Base-by-base conservation (phyloP, 2,329 filamentous ascomycete genomes). In the Nemania sp. region DNA sequence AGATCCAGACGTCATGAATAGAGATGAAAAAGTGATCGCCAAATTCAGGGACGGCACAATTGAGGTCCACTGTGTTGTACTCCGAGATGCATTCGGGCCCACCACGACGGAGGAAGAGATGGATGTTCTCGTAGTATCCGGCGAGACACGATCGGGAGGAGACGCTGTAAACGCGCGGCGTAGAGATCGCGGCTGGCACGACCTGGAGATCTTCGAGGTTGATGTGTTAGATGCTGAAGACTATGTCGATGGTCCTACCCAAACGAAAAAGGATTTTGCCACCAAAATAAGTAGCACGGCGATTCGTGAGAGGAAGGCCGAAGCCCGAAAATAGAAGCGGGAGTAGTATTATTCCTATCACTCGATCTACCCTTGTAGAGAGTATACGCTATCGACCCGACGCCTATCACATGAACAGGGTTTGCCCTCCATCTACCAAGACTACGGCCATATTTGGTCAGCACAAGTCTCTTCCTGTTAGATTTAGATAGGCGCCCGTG, bases 241-340 rank as follows among this genome's bases (percentile, higher is more conserved):
- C 60, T 82, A 84, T 51, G 80, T 83, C n/a, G 81, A 83, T 1
- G 75, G 74, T 49, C 77, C 73, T 45, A 79, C 73, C n/a, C 82
- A 80, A 71, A 82, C 78, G 8, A 87, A 89, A 13, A 87, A 89
- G 64, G 85, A 87, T 71, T 97, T 97, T 80, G 88, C 90, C 27
- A 87, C 88, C 69, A 98, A 98, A 82, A 92, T 98, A 73, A 97
- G 94, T 83, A 98, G 94, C 80, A 97, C 94, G 0, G 92, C 92
- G 66, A 97, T 97, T 73, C 85, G 91, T 61, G 81, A 83, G 75
- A 82, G 82, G 66, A 82, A 79, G 64, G 74, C 74, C 15, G 73
- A 75, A 52, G 70, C 73, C 55, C 68, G 60, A 20, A 71, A 64
- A 47, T 54, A 54, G n/a, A 22, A 20, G 8, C 47, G 20, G 47